Conservation (phyloP, 768 basidiomycete species). For the Tricholoma terreum region DNA sequence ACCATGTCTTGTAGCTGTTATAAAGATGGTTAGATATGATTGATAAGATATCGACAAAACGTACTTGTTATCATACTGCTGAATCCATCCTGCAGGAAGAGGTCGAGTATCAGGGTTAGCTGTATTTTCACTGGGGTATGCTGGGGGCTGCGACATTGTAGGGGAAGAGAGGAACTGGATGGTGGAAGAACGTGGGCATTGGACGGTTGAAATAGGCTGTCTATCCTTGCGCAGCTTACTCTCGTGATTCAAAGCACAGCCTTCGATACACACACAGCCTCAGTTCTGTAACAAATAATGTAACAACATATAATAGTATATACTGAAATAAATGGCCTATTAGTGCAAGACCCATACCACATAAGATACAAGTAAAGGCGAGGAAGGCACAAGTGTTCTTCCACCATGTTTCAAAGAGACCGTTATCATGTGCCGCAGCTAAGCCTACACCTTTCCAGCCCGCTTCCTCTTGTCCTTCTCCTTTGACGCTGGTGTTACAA, state of each 20-base stretch:
- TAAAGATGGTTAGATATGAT: conserved; percentile 8
- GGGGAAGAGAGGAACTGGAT: conserved; percentile 11
- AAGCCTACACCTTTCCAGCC: not conserved
- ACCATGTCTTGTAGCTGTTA: conserved; percentile 63
- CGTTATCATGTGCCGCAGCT: not conserved
- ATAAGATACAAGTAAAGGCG: no score
- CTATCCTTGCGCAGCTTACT: conserved; percentile 10
- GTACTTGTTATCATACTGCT: conserved; percentile 66
- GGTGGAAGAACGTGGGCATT: conserved; percentile 8
- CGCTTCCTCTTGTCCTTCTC: conserved; percentile 27
- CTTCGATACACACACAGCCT: not conserved
- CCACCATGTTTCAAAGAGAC: no score
- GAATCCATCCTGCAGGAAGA: conserved; percentile 66
- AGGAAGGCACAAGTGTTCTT: no score
- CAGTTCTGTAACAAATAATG: no score
- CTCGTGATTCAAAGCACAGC: not conserved
- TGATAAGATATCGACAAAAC: conserved; percentile 28
- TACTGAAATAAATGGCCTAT: no score
- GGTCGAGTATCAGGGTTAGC: conserved; percentile 55
- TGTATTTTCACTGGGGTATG: conserved; percentile 19
- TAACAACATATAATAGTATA: no score
- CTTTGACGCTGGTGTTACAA: conserved; percentile 15
- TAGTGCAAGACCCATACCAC: no score
- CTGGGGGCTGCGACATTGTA: conserved; percentile 44
- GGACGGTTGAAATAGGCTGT: conserved; percentile 3